Evolutionary conservation across 768 basidiomycete species (phyloP).

Genomic region (Suillus lakei): DNA sequence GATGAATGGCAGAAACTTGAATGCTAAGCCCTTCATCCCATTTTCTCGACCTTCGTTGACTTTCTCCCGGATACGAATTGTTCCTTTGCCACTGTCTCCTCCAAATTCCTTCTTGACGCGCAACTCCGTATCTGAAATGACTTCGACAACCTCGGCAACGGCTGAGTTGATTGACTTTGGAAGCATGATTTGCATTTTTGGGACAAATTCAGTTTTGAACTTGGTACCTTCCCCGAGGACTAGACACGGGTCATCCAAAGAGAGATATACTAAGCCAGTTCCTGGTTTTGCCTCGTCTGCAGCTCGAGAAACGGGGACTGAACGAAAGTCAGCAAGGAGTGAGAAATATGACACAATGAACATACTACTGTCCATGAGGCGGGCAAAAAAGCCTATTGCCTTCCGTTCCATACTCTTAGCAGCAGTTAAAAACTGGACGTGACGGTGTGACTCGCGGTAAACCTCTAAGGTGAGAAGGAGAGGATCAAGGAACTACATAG

Average conservation of each 20-base stretch:
- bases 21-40: constrained; percentile 68
- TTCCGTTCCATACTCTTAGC: constrained; percentile 85
- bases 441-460: constrained; percentile 78
- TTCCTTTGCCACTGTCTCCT: constrained; percentile 78
- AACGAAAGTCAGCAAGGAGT: constrained; percentile 16
- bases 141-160: constrained; percentile 83
- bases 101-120: constrained; percentile 87
- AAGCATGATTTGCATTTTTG: constrained; percentile 86
- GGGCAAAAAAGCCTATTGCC: constrained; percentile 80
- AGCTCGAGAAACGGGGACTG: constrained; percentile 94
- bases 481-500: constrained; percentile 85
- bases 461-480: constrained; percentile 85
- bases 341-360: constrained; percentile 10
- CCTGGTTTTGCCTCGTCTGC: constrained; percentile 84
- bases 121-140: constrained; percentile 87
- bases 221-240: constrained; percentile 81
- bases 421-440: constrained; percentile 87
- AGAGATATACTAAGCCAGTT: constrained; percentile 71
- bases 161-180: constrained; percentile 79
- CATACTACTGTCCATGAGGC: constrained; percentile 88
- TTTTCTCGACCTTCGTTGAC: constrained; percentile 59
- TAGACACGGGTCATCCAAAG: constrained; percentile 77
- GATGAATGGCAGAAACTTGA: constrained; percentile 85
- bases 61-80: constrained; percentile 68
- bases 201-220: constrained; percentile 74